Evolutionary conservation across 495 filamentous ascomycete genomes (phyloP), one percentile per base, ranked within the genome.

Genomic region (Penicillium turbatum): DNA sequence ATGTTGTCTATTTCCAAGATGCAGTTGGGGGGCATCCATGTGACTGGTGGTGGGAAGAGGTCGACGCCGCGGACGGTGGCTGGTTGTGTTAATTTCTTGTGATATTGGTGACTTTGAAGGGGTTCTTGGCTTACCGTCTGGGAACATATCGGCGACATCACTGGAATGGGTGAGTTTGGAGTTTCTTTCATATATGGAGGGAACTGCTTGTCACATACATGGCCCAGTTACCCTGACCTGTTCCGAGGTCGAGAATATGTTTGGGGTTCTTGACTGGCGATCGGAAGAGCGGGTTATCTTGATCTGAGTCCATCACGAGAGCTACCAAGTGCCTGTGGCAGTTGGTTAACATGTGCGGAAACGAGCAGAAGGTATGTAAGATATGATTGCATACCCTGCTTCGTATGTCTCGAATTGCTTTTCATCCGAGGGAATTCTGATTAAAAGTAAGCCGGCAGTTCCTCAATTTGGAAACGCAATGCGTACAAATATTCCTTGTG

Each of bases 1-100:
- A 53, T 46, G 39, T 70, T 55, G 54, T 70, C 68, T 6, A 71
- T 59, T 44, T 63, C 54, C 13, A 71, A 57, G 3, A 59, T 52
- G 43, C 62, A 66, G 45, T 71, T 71, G 26, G 68, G 67, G 12
- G 68, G 67, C 37, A 71, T 61, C 64, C 61, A 63, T 17, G 46
- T 56, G 24, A 57, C 51, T 17, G 59, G 60, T 17, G 60, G 60
- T 15, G 60, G 60, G 32, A 56, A 63, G 12, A 63, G 53, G 35
- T 63, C 60, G 15, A 63, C 50, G 15, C 60, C 60, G 9, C 57
- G 60, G 11, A 63, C 57, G 24, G 30, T 63, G 16, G 56, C 60
- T 63, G 41, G n/a, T 43, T 48, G 49, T 50, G 9, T 44, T 7
- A 12, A 16, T 17, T 17, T 8, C 11, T 51, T 24, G 12, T 21